Evolutionary conservation across 139 green algal species (phyloP), one percentile per base, ranked within the genome.

Genomic region (Cymbomonas tetramitiformis): DNA sequence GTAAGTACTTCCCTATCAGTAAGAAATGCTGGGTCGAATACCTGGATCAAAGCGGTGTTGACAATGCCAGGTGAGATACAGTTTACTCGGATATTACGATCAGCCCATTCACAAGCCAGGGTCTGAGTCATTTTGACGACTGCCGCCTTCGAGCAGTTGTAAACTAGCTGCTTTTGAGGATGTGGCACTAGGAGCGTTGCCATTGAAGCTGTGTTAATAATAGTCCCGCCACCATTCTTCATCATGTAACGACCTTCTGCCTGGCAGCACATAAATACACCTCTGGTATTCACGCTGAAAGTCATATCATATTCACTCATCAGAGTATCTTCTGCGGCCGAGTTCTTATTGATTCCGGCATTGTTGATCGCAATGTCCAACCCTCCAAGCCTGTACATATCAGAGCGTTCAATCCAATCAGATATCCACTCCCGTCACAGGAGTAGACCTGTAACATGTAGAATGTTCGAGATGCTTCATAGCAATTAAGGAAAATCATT

Each of bases 101-200:
- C 19, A 9, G 47, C 58, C 47, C 48, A 67, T 34, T 58, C 48
- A 23, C 58, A 67, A 36, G 58, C 58, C 32, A 58, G 41, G 33
- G 41, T 56, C 41, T 56, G 54, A 18, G 40, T 64, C n/a, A 64
- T 19, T 19, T 54, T 29, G 1, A 44, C 41, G 2, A 64, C 18
- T 10, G 41, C 56, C 2, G 56, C 56, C 30, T 64, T 64, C 31
- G 21, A 48, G 29, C 41, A 30, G n/a, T 12, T 44, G 41, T 64
- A 64, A n/a, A n/a, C n/a, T n/a, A n/a, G n/a, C 54, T 79, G 71
- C 58, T 79, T 79, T 59, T 79, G 71, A 7, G 71, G 71, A 46
- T 79, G 67, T 9, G 71, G 71, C 48, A 79, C 71, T 28, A 8
- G 1, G n/a, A 64, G 15, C 2, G 43, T 44, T 9, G 56, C 56